Conservation (phyloP, 225 moss, liverwort and hornwort genomes). For the Asterella californica region DNA sequence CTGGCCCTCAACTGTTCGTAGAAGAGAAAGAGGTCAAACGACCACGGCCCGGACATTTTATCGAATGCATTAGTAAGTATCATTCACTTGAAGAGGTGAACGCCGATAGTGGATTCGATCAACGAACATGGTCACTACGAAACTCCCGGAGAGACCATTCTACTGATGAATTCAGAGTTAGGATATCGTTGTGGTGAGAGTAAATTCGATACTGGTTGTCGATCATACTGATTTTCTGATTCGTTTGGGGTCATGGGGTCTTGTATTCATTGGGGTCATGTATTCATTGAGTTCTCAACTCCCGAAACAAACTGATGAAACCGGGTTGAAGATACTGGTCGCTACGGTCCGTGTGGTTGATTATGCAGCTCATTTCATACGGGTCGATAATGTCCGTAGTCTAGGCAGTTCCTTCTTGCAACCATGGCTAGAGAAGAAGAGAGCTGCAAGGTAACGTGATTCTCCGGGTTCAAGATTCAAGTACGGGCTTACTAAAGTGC, state of each 20-base stretch:
- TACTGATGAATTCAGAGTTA: not conserved
- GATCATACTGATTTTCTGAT: not conserved
- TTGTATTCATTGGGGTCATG: not conserved
- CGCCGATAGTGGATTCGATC: not conserved
- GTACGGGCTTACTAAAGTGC: not conserved
- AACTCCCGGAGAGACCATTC: not conserved
- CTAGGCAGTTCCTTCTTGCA: not conserved
- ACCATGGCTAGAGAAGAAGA: not conserved
- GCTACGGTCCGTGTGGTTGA: not conserved
- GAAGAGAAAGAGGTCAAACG: not conserved
- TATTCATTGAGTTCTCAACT: not conserved
- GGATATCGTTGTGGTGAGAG: not conserved
- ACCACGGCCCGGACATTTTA: no score
- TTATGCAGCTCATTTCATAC: not conserved
- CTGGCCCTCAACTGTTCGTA: not conserved
- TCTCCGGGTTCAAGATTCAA: not conserved
- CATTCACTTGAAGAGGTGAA: not conserved
- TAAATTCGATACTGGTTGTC: not conserved
- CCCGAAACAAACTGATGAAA: not conserved
- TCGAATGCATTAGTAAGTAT: no score
- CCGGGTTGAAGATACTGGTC: not conserved
- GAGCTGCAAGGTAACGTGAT: not conserved
- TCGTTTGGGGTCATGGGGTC: not conserved
- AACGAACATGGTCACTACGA: not conserved
- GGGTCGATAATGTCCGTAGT: not conserved